Percentiles rank a stretch among this genome's conserved stretches.
Conservation (phyloP, 768 basidiomycete species). For the Mycena sanguinolenta region DNA sequence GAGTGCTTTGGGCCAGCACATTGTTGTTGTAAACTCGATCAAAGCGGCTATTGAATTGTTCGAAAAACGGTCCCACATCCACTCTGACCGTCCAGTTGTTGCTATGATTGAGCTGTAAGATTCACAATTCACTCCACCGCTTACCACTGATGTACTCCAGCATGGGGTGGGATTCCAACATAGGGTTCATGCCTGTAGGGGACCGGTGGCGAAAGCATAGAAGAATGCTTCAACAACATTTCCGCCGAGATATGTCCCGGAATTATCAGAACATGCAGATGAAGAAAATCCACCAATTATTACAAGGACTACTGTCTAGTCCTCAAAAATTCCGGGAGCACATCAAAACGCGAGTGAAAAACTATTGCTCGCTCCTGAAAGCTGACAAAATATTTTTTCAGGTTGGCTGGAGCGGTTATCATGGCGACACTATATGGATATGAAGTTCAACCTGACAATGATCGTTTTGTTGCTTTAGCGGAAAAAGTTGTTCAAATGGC, state of each 20-base stretch:
- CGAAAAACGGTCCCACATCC: conserved; percentile 41
- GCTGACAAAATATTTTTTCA: not conserved
- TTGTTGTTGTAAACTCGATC: conserved; percentile 45
- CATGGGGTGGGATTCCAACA: conserved; percentile 49
- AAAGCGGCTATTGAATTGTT: conserved; percentile 42
- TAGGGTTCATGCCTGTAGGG: conserved; percentile 45
- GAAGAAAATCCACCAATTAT: conserved; percentile 40
- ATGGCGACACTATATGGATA: conserved; percentile 42
- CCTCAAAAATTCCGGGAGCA: conserved; percentile 35
- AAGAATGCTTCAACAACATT: conserved; percentile 45
- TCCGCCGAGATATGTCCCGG: conserved; percentile 38
- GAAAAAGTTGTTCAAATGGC: conserved; percentile 35
- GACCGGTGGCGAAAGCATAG: conserved; percentile 47
- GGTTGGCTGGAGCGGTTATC: conserved; percentile 6
- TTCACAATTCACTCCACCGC: not conserved
- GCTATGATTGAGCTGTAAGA: conserved; percentile 35
- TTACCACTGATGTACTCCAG: conserved; percentile 35
- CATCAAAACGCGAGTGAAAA: conserved; percentile 8
- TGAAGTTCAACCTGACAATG: conserved; percentile 40
- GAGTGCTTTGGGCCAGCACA: conserved; percentile 39
- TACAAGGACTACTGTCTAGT: conserved; percentile 30
- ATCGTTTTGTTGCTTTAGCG: conserved; percentile 41
- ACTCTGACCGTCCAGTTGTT: conserved; percentile 39
- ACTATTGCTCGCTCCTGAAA: no score
- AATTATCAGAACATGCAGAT: conserved; percentile 41